Conservation (phyloP, 495 filamentous ascomycete genomes). For the Penicillium argentinense region DNA sequence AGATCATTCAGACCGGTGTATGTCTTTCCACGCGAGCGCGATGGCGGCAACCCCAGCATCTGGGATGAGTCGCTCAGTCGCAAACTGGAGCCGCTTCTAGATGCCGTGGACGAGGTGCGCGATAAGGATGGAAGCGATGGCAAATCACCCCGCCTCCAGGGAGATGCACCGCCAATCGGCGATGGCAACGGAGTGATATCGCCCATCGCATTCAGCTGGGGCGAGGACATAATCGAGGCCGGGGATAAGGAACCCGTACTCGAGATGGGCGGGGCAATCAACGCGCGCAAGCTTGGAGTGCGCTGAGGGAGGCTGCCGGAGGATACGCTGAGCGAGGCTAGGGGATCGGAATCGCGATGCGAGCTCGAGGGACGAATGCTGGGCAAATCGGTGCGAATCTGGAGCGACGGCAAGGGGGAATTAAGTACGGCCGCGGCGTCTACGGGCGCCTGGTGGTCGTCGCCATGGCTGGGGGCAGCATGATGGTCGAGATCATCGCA, state of each 20-base stretch:
- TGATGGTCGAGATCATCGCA: neutral
- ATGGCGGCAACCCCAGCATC: conserved; percentile 30
- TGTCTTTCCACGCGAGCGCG: conserved; percentile 34
- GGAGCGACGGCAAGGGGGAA: conserved; percentile 35
- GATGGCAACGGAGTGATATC: conserved; percentile 94
- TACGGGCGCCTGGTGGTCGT: neutral
- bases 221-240: conserved; percentile 60
- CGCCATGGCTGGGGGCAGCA: conserved; percentile 16
- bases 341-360: conserved; percentile 32
- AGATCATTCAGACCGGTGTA: conserved; percentile 38
- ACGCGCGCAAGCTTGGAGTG: conserved; percentile 51
- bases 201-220: conserved; percentile 76
- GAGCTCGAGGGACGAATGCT: conserved; percentile 28
- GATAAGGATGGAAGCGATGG: conserved; percentile 46
- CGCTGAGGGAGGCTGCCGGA: conserved; percentile 46
- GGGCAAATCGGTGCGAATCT: conserved; percentile 44
- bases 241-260: conserved; percentile 60
- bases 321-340: conserved; percentile 39
- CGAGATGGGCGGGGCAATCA: conserved; percentile 37
- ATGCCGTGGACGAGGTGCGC: conserved; percentile 40
- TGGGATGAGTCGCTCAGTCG: conserved; percentile 44
- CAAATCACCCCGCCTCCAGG: conserved; percentile 56
- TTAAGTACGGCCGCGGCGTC: conserved; percentile 13
- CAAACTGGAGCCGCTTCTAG: conserved; percentile 40
- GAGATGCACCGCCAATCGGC: conserved; percentile 73